phyloP scores from a whole-genome alignment of 179 eudicot species.

The Beta corolliflora region DNA sequence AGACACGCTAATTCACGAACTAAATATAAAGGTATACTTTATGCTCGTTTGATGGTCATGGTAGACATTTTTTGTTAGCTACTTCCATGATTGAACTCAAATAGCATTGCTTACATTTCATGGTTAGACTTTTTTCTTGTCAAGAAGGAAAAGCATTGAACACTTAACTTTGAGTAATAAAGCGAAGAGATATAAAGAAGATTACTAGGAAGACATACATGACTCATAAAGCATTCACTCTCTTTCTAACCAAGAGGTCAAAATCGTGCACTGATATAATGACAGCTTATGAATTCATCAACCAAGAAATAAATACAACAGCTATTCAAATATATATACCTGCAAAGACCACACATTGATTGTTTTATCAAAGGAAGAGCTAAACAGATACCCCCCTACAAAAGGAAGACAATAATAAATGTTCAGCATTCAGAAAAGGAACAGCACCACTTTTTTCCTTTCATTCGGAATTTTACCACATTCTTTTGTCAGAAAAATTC shows the following conservation, averaged over 20 bases:
- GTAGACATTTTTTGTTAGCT: neutral
- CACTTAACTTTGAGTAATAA: too few species aligned
- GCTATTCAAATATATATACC: constrained; percentile 43
- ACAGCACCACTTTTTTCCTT: neutral
- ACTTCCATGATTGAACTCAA: neutral
- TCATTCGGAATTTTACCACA: neutral
- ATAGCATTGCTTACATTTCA: neutral
- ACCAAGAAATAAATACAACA: constrained; percentile 5
- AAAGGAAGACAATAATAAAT: constrained; percentile 27
- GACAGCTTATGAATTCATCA: neutral
- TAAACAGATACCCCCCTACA: constrained; percentile 86
- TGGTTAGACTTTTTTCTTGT: neutral
- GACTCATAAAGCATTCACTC: neutral
- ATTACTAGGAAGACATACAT: too few species aligned
- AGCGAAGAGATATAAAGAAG: too few species aligned
- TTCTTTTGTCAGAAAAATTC: neutral
- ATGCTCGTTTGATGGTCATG: neutral
- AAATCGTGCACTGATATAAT: neutral
- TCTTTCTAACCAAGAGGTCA: neutral
- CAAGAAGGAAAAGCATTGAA: neutral
- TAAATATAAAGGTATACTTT: neutral
- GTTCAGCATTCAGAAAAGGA: constrained; percentile 2
- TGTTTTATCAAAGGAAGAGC: constrained; percentile 86
- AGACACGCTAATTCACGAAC: neutral
- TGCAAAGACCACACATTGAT: constrained; percentile 82